Conservation (phyloP, 495 filamentous ascomycete genomes). For the Aspergillus coremiiformis region DNA sequence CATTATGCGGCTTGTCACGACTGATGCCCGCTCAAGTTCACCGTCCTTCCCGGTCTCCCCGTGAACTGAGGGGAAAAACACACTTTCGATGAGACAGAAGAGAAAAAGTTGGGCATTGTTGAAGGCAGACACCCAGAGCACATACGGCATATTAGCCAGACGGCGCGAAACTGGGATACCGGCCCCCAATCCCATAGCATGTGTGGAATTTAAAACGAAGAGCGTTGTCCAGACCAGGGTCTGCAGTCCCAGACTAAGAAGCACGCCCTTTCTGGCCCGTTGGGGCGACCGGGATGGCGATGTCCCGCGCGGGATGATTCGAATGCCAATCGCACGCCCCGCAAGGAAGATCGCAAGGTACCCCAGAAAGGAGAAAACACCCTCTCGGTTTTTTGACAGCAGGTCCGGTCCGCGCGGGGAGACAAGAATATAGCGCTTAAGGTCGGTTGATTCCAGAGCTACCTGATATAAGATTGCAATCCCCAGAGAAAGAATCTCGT, state of each 20-base stretch:
- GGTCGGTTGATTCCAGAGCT: conserved; percentile 62
- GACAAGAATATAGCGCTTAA: conserved; percentile 80
- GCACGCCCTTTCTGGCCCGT: conserved; percentile 43
- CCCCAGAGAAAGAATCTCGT: conserved; percentile 60
- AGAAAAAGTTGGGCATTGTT: conserved; percentile 72
- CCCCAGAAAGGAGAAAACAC: conserved; percentile 84
- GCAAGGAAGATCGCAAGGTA: conserved; percentile 94
- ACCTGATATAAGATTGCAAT: conserved; percentile 63
- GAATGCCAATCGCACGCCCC: conserved; percentile 73
- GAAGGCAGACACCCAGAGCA: conserved; percentile 85
- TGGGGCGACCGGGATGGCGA: conserved; percentile 29
- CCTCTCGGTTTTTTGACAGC: conserved; percentile 85
- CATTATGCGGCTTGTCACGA: conserved; percentile 72
- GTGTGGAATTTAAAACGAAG: conserved; percentile 59
- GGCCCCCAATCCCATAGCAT: conserved; percentile 56
- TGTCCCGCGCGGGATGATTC: conserved; percentile 59
- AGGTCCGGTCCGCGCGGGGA: conserved; percentile 65
- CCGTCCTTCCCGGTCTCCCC: conserved; percentile 38
- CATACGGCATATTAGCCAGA: conserved; percentile 87
- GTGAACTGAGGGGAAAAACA: conserved; percentile 68
- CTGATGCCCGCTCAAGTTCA: conserved; percentile 51
- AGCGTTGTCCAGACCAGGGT: conserved; percentile 57
- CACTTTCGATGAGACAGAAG: conserved; percentile 67
- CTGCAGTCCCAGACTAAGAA: conserved; percentile 54
- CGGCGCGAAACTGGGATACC: conserved; percentile 71